phyloP scores from a whole-genome alignment of 2,329 filamentous ascomycete species.

The Fulvia fulva region DNA sequence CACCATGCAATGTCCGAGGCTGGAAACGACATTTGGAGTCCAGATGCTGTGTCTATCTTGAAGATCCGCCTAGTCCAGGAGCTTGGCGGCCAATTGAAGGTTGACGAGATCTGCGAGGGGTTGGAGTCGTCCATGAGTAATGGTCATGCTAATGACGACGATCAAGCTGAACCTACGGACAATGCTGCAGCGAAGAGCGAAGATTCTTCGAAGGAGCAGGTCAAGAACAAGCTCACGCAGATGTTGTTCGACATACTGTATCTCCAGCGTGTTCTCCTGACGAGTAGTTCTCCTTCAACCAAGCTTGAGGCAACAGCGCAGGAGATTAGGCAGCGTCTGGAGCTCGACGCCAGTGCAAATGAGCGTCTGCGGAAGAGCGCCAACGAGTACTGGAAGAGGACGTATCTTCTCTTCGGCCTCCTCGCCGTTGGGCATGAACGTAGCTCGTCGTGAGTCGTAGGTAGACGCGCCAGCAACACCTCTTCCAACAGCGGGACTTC shows the following conservation, averaged over 20 bases:
- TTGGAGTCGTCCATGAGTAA: constrained; percentile 15
- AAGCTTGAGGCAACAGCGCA: constrained; percentile 27
- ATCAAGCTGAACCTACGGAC: constrained; percentile 11
- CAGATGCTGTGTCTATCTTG: constrained; percentile 58
- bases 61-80: constrained; percentile 55
- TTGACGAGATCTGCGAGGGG: constrained; percentile 15
- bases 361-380: constrained; percentile 60
- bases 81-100: constrained; percentile 46
- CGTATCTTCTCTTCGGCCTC: constrained; percentile 75
- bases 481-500: too few relatives aligned
- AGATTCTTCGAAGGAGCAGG: constrained; percentile 1
- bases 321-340: constrained; percentile 45
- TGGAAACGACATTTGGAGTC: constrained; percentile 79
- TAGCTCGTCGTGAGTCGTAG: neutral
- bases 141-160: constrained; percentile 13
- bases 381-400: constrained; percentile 78
- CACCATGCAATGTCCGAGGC: constrained; percentile 63
- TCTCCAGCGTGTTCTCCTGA: constrained; percentile 31
- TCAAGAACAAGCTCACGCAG: constrained; percentile 32
- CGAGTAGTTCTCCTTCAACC: neutral
- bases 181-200: constrained; percentile 13
- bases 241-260: constrained; percentile 44
- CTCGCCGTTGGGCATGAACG: constrained; percentile 42
- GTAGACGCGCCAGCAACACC: neutral
- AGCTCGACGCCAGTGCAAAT: constrained; percentile 46